Conservation (phyloP, 2,329 filamentous ascomycete species). For the Blumeria hordei region DNA sequence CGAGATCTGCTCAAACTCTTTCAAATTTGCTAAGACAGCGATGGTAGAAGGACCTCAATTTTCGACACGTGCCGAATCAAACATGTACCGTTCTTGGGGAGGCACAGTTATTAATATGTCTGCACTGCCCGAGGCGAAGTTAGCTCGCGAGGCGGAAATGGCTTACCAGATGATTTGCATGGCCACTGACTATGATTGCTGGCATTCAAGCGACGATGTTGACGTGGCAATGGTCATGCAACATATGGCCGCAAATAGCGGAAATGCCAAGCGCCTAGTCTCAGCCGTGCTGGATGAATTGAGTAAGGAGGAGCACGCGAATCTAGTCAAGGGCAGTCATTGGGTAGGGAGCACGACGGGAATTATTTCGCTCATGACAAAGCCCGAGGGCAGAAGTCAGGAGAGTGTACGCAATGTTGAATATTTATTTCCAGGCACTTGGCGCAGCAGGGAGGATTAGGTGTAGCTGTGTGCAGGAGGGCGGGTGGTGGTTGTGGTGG, state of each 20-base stretch:
- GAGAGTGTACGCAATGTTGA: conserved; percentile 59
- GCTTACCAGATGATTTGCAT: conserved; percentile 98
- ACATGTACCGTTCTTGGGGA: conserved; percentile 87
- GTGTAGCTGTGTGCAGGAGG: no score
- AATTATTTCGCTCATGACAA: conserved; percentile 61
- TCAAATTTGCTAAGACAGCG: not conserved
- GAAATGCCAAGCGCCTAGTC: conserved; percentile 69
- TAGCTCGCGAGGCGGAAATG: conserved; percentile 87
- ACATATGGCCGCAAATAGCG: conserved; percentile 81
- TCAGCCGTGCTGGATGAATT: conserved; percentile 73
- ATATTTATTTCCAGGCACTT: conserved; percentile 58
- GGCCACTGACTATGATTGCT: conserved; percentile 98
- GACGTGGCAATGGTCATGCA: conserved; percentile 93
- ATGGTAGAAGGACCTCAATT: conserved; percentile 80
- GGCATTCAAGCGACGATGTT: conserved; percentile 63
- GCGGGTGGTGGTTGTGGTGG: no score
- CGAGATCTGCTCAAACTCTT: no score
- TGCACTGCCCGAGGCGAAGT: conserved; percentile 79
- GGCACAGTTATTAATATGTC: conserved; percentile 98
- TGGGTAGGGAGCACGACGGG: conserved; percentile 53
- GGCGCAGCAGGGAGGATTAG: not conserved
- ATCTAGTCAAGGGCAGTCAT: conserved; percentile 60
- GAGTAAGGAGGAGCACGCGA: conserved; percentile 48
- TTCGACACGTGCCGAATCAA: conserved; percentile 81
- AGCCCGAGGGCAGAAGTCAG: conserved; percentile 44